These are phyloP conservation scores for Talaromyces trachyspermus DNA, from an alignment of 495 filamentous ascomycete genomes.

Conservation along the genomic window DNA sequence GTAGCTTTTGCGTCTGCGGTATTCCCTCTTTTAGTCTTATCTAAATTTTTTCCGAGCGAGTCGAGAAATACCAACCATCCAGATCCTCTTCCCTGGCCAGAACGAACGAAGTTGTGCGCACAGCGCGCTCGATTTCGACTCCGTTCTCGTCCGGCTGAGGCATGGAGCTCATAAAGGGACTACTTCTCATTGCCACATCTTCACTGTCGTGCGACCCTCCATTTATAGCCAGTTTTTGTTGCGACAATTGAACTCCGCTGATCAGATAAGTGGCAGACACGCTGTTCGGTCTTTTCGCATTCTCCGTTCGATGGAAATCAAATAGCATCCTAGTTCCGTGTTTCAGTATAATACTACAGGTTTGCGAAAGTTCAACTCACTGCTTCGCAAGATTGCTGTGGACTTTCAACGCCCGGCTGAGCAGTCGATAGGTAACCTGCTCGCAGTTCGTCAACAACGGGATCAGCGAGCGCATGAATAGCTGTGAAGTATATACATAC, in stretches of 20 bases:
- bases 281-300: conserved; percentile 61
- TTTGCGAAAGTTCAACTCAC: conserved; percentile 40
- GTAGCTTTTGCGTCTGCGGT: conserved; percentile 55
- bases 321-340: conserved; percentile 65
- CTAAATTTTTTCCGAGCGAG: background rate
- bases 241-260: conserved; percentile 48
- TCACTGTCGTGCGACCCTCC: conserved; percentile 38
- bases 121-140: conserved; percentile 24
- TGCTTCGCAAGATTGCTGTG: conserved; percentile 80
- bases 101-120: conserved; percentile 51
- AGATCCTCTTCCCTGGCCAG: conserved; percentile 75
- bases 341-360: conserved; percentile 1
- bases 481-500: conserved; percentile 42
- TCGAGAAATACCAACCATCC: conserved; percentile 45
- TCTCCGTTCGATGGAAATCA: conserved; percentile 78
- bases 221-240: conserved; percentile 28
- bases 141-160: conserved; percentile 38
- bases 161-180: conserved; percentile 55
- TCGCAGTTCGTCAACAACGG: conserved; percentile 8
- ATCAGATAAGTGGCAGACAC: conserved; percentile 87
- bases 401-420: conserved; percentile 72
- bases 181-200: conserved; percentile 71
- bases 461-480: too few relatives aligned
- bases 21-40: conserved; percentile 10
- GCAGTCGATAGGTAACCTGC: conserved; percentile 76